These are phyloP conservation scores for Cyclaneusma minus DNA, from an alignment of 2,329 filamentous ascomycete species.

Conservation along the genomic window DNA sequence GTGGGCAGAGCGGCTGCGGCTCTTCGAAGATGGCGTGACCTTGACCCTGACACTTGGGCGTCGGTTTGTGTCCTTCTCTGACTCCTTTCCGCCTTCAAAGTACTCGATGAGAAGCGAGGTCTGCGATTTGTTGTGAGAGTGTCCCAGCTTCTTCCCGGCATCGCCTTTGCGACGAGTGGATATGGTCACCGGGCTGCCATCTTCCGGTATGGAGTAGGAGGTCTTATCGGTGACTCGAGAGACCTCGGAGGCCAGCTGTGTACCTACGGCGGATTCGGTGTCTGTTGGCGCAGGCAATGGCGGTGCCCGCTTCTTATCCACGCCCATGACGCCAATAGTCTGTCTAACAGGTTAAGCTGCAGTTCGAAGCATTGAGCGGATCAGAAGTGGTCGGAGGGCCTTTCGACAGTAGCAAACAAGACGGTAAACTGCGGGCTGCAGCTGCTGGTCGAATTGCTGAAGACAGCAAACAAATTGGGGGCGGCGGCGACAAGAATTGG, in stretches of 20 bases:
- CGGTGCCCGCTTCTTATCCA: slow-evolving; percentile 30
- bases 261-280: slow-evolving; percentile 42
- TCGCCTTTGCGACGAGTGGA: slow-evolving; percentile 55
- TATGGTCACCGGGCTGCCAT: slow-evolving; percentile 86
- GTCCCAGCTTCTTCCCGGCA: slow-evolving; percentile 29
- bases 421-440: no score
- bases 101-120: slow-evolving; percentile 64
- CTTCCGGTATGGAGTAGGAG: slow-evolving; percentile 67
- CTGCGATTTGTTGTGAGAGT: slow-evolving; percentile 43
- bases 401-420: no score
- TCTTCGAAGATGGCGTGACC: slow-evolving; percentile 49
- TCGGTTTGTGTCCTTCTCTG: slow-evolving; percentile 30
- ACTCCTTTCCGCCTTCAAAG: slow-evolving; percentile 51
- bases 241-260: slow-evolving; percentile 47
- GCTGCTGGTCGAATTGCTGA: no score
- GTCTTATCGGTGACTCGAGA: slow-evolving; percentile 52
- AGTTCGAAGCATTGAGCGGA: no score
- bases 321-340: slow-evolving; percentile 18
- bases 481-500: no score
- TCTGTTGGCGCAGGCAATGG: slow-evolving; percentile 70
- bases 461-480: no score
- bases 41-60: slow-evolving; percentile 57
- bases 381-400: no score
- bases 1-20: slow-evolving; percentile 27
- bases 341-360: no score